Evolutionary conservation across 164 flowering plant species (phyloP).

Genomic region (Aristolochia contorta): DNA sequence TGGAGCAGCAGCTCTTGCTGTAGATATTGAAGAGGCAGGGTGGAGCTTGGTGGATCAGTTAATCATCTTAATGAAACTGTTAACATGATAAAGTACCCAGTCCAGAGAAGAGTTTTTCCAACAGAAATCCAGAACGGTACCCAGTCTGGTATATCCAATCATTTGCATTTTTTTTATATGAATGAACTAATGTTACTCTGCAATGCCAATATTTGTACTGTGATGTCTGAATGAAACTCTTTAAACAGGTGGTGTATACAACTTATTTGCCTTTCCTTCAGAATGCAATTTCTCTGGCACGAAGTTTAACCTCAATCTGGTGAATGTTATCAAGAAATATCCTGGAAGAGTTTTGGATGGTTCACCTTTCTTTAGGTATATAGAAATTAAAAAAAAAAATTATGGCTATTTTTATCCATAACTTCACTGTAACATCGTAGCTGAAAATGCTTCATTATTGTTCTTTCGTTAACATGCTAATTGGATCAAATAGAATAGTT

Average conservation of each 20-base stretch:
- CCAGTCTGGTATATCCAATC: slow-evolving; percentile 6
- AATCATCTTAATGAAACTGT: slow-evolving; percentile 13
- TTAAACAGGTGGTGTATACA: slow-evolving; percentile 47
- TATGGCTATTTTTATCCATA: background rate
- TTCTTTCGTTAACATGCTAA: too few relatives aligned
- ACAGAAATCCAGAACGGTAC: slow-evolving; percentile 26
- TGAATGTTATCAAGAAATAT: slow-evolving; percentile 50
- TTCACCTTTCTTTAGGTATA: slow-evolving; percentile 38
- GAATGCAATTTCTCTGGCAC: slow-evolving; percentile 95
- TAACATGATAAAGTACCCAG: slow-evolving; percentile 28
- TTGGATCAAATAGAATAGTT: too few relatives aligned
- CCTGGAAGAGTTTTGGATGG: slow-evolving; percentile 32
- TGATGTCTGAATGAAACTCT: background rate
- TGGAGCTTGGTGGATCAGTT: slow-evolving; percentile 7
- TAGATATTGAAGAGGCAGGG: slow-evolving; percentile 58
- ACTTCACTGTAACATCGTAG: background rate
- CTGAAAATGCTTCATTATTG: background rate
- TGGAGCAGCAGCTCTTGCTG: slow-evolving; percentile 72
- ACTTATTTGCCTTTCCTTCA: slow-evolving; percentile 92
- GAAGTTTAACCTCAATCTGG: slow-evolving; percentile 69
- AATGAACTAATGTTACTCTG: background rate
- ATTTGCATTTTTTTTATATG: background rate
- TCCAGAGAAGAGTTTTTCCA: slow-evolving; percentile 40
- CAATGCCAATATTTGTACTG: background rate
- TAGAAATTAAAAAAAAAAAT: too few relatives aligned